Conservation (phyloP, 257 asterid genomes). For the Catharanthus roseus region DNA sequence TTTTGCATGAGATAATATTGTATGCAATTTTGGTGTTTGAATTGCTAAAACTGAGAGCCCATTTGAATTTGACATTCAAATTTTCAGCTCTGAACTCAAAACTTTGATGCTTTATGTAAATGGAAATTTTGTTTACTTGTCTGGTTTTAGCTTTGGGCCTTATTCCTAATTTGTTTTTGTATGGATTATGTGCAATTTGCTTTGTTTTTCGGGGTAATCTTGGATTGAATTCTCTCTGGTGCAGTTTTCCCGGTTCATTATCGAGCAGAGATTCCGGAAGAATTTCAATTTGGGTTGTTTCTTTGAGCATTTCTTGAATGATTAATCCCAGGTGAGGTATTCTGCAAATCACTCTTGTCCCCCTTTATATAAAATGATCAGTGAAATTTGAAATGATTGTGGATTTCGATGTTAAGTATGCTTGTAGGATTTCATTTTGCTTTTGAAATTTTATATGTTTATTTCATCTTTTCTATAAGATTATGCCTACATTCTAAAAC, state of each 20-base stretch:
- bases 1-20: constrained; percentile 2
- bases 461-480: background rate
- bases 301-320: background rate
- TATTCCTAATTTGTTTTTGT: background rate
- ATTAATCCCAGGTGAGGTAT: background rate
- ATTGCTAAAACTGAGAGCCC: too few relatives aligned
- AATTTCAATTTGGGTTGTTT: background rate
- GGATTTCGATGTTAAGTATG: background rate
- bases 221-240: background rate
- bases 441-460: background rate
- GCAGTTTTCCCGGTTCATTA: background rate
- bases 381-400: background rate
- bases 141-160: background rate
- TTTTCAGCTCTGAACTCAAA: background rate
- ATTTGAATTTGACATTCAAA: too few relatives aligned
- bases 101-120: background rate
- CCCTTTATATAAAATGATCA: background rate
- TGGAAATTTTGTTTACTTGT: background rate
- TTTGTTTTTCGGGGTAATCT: background rate
- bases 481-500: background rate
- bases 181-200: background rate
- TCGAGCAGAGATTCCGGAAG: background rate
- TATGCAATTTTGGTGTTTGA: constrained; percentile 1
- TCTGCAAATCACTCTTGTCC: too few relatives aligned
- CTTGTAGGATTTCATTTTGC: background rate